Evolutionary conservation across 2,329 filamentous ascomycete genomes (phyloP).

Genomic region (Talaromyces sp.): DNA sequence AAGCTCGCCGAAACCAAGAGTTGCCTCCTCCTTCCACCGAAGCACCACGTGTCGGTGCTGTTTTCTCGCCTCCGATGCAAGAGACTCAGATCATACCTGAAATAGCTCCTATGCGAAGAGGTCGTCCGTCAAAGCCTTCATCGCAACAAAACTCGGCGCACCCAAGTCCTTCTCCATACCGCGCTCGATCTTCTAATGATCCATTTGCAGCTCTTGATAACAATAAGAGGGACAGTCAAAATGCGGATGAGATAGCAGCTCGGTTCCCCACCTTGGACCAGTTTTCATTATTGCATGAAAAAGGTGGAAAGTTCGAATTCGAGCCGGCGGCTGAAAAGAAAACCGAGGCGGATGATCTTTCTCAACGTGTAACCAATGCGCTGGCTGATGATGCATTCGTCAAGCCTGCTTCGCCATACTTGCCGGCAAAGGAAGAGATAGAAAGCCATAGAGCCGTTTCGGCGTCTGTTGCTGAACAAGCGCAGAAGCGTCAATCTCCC

Average conservation of each 20-base stretch:
- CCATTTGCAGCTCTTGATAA: conserved; percentile 89
- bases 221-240: conserved; percentile 50
- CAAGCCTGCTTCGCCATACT: conserved; percentile 34
- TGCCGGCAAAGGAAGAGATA: conserved; percentile 31
- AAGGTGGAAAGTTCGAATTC: conserved; percentile 81
- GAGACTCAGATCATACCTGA: conserved; percentile 75
- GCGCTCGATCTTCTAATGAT: conserved; percentile 59
- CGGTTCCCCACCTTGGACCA: conserved; percentile 90
- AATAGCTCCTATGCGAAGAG: conserved; percentile 89
- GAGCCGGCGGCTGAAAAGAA: conserved; percentile 52
- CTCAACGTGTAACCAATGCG: conserved; percentile 67
- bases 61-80: conserved; percentile 71
- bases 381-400: conserved; percentile 83
- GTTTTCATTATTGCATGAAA: conserved; percentile 84
- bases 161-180: conserved; percentile 65
- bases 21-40: conserved; percentile 56
- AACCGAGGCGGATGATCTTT: conserved; percentile 51
- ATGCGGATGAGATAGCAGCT: conserved; percentile 74
- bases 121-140: conserved; percentile 60
- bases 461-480: conserved; percentile 22
- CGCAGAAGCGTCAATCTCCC: conserved; percentile 23
- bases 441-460: conserved; percentile 25
- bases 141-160: conserved; percentile 51
- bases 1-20: conserved; percentile 59
- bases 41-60: conserved; percentile 68